Base-by-base conservation (phyloP, 257 asterid genomes). In the Plantago major region DNA sequence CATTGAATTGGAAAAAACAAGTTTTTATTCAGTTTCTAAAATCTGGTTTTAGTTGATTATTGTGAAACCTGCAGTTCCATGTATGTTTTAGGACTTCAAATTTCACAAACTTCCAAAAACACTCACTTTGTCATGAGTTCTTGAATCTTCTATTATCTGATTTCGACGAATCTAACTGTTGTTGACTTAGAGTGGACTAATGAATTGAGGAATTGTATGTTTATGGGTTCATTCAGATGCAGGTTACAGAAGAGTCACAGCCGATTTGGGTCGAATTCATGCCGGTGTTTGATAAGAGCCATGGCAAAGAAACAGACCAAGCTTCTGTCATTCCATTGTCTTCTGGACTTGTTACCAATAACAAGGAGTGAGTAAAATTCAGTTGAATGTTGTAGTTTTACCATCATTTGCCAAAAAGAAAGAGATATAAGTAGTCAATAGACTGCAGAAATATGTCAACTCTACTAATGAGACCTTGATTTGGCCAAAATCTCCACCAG, bases 191-290 rank as follows among this genome's bases (percentile, higher is more conserved):
- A 64, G 48, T 53, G 45, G 61, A 28, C n/a, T 15, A 7, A 7
- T 46, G 45, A 26, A 45, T 48, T 45, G 16, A 48, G 56, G 63
- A 42, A 38, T 46, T 10, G 37, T 46, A 16, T 57, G 42, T 11
- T 16, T 5, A 52, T 52, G 57, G 57, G 10, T 44, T 0, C 6
- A 19, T 63, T 42, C 76, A 90, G 98, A 74, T 90, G 91, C 84
- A 75, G 76, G 69, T 90, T 59, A 72, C 58, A 18, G 89, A 81
- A 60, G 83, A 81, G 17, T 67, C 77, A 3, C 89, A 79, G 71
- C 94, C 96, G 18, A 58, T 74, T 26, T 90, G 98, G 96, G 75
- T 74, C 42, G 88, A 85, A 47, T 70, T 84, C 72, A 64, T 56
- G 66, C 83, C 86, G 11, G 63, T 74, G 33, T 49, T 73, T 0